Evolutionary conservation across 2,329 filamentous ascomycete genomes (phyloP), one percentile per base, ranked within the genome.

Genomic region (Aspergillus costaricaensis): DNA sequence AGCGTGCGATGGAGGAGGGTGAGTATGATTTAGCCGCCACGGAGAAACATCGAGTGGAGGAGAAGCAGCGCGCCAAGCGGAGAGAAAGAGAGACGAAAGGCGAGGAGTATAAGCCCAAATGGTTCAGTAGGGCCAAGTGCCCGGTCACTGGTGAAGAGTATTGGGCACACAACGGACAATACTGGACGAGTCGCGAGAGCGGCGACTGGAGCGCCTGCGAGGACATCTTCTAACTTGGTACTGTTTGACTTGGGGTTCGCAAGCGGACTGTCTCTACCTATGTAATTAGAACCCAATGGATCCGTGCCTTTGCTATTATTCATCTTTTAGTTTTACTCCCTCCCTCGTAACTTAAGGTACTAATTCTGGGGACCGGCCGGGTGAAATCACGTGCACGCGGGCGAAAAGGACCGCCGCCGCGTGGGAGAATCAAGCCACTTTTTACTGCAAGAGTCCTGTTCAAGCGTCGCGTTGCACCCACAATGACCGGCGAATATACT

Each of bases 1-100:
- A 99, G 80, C 85, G 95, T 10, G 95, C 95, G 2, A 99, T 99
- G 95, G 95, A 99, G 75, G 93, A 98, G 63, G 95, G 94, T n/a
- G 87, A 93, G 77, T 99, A 99, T 72, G 94, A 98, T 71, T 83
- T 95, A 61, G 95, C 95, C 1, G 95, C 94, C 0, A 86, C 85
- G 5, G 95, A 99, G 81, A 99, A 99, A 85, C 95, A 94, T 71
- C 85, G 95, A 1, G 86, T 99, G 0, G 95, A 99, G 77, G 91
- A 97, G 80, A 92, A 88, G 65, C 95, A 99, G 81, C 84, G 95
- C 61, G 87, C 88, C 9, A 88, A 89, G 60, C 81, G 95, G 62
- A 81, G 91, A 57, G 80, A 83, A 60, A 83, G 93, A 23, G 94
- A 99, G 77, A 83, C 84, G 30, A 84, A 79, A 2, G 95, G 95